Conservation (phyloP, 2,329 filamentous ascomycete species). For the Fusarium mangiferae region DNA sequence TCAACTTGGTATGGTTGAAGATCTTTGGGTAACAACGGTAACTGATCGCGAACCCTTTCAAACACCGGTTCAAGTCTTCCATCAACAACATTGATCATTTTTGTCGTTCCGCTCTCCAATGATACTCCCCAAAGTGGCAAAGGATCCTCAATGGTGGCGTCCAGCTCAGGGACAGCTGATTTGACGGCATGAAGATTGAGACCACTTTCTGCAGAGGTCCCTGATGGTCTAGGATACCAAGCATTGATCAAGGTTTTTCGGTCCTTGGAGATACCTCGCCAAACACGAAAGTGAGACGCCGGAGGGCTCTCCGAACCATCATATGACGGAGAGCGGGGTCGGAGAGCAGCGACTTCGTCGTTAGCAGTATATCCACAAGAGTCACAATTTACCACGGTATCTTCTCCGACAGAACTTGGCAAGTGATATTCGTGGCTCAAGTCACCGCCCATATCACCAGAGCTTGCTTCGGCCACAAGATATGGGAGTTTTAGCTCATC, state of each 20-base stretch:
- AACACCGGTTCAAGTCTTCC: slow-evolving; percentile 44
- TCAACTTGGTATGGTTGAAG: slow-evolving; percentile 23
- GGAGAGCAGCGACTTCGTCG: slow-evolving; percentile 78
- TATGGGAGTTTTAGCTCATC: slow-evolving; percentile 85
- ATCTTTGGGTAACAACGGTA: slow-evolving; percentile 42
- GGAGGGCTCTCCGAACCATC: background rate
- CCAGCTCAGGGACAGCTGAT: slow-evolving; percentile 71
- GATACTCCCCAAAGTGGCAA: slow-evolving; percentile 62
- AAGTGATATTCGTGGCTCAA: slow-evolving; percentile 97
- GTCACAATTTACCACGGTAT: slow-evolving; percentile 80
- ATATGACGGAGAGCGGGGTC: slow-evolving; percentile 5
- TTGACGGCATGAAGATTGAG: slow-evolving; percentile 72
- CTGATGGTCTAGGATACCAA: slow-evolving; percentile 65
- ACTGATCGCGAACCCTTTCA: slow-evolving; percentile 32
- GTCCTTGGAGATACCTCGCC: slow-evolving; percentile 75
- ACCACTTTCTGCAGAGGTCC: slow-evolving; percentile 44
- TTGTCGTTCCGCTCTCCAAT: slow-evolving; percentile 32
- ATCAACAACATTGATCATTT: slow-evolving; percentile 52
- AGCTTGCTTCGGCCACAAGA: slow-evolving; percentile 87
- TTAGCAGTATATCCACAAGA: slow-evolving; percentile 83
- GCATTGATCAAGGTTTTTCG: slow-evolving; percentile 74
- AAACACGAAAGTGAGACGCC: slow-evolving; percentile 52
- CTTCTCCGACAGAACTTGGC: slow-evolving; percentile 81
- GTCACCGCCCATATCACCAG: slow-evolving; percentile 94
- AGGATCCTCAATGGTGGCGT: slow-evolving; percentile 74